Percentiles rank a stretch among this genome's conserved stretches.
Evolutionary conservation across 169 alveolate species (phyloP).

Genomic region (Plasmodium berghei): DNA sequence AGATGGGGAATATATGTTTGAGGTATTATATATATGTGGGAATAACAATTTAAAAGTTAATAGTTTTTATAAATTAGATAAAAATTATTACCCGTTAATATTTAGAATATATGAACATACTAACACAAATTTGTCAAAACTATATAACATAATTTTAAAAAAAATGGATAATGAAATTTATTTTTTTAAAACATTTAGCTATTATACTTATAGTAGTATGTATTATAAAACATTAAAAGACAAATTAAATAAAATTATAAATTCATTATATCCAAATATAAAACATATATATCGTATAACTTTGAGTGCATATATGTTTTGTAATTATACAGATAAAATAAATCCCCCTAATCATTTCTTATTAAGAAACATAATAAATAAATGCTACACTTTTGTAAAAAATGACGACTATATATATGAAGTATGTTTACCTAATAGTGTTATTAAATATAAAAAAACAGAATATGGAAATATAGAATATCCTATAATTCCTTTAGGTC

Average conservation of each 20-base stretch:
- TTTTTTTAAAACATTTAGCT: constrained; percentile 59
- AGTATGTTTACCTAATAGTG: constrained; percentile 70
- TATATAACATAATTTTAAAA: constrained; percentile 42
- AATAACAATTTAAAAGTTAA: constrained; percentile 66
- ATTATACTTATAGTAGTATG: constrained; percentile 12
- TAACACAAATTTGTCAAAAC: constrained; percentile 20
- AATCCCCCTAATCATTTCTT: constrained; percentile 73
- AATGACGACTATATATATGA: constrained; percentile 56
- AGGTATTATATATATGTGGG: constrained; percentile 63
- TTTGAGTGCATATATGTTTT: constrained; percentile 74
- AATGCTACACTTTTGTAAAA: constrained; percentile 39
- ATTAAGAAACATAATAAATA: constrained; percentile 52
- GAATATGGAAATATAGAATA: constrained; percentile 31
- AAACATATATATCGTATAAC: constrained; percentile 60
- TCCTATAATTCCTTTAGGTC: constrained; percentile 65
- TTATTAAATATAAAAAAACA: constrained; percentile 56
- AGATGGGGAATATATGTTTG: constrained; percentile 67
- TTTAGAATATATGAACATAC: constrained; percentile 44
- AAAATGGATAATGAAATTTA: constrained; percentile 6
- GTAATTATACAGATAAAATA: constrained; percentile 65
- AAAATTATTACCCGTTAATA: constrained; percentile 34
- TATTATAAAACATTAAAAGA: constrained; percentile 70
- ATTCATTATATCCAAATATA: constrained; percentile 37
- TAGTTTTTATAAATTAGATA: constrained; percentile 49
- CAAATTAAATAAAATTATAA: constrained; percentile 48